Conservation (phyloP, 1,284 basidiomycete species). For the Thecaphora frezii region DNA sequence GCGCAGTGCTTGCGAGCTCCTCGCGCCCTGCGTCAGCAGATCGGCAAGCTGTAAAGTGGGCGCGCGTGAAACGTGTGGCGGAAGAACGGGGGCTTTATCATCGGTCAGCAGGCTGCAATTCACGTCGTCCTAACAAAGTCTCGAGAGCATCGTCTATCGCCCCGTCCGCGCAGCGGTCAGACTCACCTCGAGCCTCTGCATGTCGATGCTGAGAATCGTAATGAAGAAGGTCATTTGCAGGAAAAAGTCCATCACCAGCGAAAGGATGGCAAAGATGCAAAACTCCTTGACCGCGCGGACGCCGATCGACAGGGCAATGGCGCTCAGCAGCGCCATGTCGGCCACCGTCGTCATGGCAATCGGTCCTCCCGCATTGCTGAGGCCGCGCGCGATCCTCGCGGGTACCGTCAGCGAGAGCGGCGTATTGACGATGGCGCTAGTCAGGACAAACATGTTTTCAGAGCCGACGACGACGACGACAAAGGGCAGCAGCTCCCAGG, state of each 20-base stretch:
- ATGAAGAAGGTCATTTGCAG: constrained; percentile 88
- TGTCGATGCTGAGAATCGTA: constrained; percentile 84
- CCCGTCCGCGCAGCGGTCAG: too few relatives aligned
- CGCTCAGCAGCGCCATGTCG: constrained; percentile 78
- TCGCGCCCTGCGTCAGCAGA: constrained; percentile 41
- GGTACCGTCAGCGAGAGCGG: constrained; percentile 87
- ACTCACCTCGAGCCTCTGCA: constrained; percentile 77
- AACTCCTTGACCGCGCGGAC: constrained; percentile 85
- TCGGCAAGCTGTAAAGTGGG: constrained; percentile 23
- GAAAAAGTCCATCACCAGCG: constrained; percentile 93
- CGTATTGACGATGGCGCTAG: constrained; percentile 83
- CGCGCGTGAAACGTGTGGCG: neutral
- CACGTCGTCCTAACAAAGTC: too few relatives aligned
- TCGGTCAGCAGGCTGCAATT: too few relatives aligned
- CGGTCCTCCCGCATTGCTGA: constrained; percentile 82
- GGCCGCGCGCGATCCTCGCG: constrained; percentile 83
- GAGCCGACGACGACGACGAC: constrained; percentile 93
- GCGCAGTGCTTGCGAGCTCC: constrained; percentile 7
- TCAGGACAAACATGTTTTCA: constrained; percentile 94
- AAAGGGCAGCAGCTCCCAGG: constrained; percentile 84
- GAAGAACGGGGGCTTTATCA: neutral
- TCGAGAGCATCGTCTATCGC: too few relatives aligned
- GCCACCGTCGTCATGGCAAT: constrained; percentile 88
- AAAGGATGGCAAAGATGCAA: constrained; percentile 88
- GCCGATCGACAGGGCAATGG: constrained; percentile 73